These are phyloP conservation scores for Candida maltosa DNA, from an alignment of 805 yeast species.

Conservation along the genomic window DNA sequence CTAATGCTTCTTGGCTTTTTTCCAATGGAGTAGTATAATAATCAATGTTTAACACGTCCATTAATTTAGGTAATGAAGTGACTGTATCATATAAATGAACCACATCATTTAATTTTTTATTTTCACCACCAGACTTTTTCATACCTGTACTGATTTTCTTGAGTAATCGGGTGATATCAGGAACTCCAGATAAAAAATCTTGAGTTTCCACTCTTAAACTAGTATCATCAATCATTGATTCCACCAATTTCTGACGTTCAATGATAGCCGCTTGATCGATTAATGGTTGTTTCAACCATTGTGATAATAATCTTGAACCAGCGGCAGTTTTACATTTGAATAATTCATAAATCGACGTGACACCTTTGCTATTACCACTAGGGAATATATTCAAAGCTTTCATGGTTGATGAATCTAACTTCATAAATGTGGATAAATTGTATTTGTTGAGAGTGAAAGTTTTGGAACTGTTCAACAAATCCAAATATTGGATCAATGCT, in stretches of 20 bases:
- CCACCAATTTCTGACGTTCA: slow-evolving; percentile 74
- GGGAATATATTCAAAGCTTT: slow-evolving; percentile 88
- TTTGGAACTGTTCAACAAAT: slow-evolving; percentile 56
- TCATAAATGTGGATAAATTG: slow-evolving; percentile 78
- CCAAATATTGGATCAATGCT: slow-evolving; percentile 69
- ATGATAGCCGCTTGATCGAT: slow-evolving; percentile 58
- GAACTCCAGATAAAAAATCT: slow-evolving; percentile 65
- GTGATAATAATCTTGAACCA: slow-evolving; percentile 84
- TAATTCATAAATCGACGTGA: slow-evolving; percentile 69
- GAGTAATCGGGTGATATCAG: slow-evolving; percentile 75
- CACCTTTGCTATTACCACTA: slow-evolving; percentile 20
- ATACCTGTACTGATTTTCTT: slow-evolving; percentile 53
- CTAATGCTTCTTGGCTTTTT: slow-evolving; percentile 47
- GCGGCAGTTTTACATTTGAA: slow-evolving; percentile 82
- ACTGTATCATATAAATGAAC: slow-evolving; percentile 83
- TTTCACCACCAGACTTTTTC: slow-evolving; percentile 31
- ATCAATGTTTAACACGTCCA: slow-evolving; percentile 45
- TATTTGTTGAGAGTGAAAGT: slow-evolving; percentile 59
- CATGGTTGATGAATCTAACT: slow-evolving; percentile 85
- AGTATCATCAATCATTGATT: slow-evolving; percentile 65
- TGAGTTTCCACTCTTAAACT: slow-evolving; percentile 63
- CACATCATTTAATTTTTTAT: slow-evolving; percentile 80
- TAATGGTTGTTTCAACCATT: slow-evolving; percentile 95
- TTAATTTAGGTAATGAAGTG: slow-evolving; percentile 64
- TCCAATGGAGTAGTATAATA: slow-evolving; percentile 61